Evolutionary conservation across 495 filamentous ascomycete genomes (phyloP).

Genomic region (Penicillium antarcticum): DNA sequence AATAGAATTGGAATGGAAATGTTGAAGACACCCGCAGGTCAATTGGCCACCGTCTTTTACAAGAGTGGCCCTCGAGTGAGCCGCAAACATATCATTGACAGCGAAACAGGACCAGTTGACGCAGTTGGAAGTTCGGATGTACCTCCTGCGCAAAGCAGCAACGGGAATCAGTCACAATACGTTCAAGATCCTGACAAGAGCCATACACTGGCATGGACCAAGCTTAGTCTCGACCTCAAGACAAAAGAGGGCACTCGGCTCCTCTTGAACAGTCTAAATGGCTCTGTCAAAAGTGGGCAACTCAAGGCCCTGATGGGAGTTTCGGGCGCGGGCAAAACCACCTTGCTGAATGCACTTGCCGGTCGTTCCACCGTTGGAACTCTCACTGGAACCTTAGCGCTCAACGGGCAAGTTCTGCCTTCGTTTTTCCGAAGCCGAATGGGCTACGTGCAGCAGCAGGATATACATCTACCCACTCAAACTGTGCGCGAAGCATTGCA

Average conservation of each 20-base stretch:
- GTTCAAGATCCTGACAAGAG: background rate
- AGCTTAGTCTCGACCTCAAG: too few relatives aligned
- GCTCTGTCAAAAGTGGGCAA: slow-evolving; percentile 22
- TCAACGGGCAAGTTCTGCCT: slow-evolving; percentile 27
- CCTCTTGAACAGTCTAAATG: too few relatives aligned
- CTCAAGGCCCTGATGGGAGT: slow-evolving; percentile 67
- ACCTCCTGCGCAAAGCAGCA: background rate
- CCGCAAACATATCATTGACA: too few relatives aligned
- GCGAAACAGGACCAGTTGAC: too few relatives aligned
- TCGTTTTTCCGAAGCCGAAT: slow-evolving; percentile 40
- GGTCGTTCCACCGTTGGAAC: slow-evolving; percentile 22
- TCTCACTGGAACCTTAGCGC: slow-evolving; percentile 24
- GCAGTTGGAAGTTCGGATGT: too few relatives aligned
- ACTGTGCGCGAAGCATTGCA: slow-evolving; percentile 47
- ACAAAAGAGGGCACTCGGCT: too few relatives aligned
- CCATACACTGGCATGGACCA: too few relatives aligned
- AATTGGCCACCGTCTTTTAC: background rate
- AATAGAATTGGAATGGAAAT: background rate
- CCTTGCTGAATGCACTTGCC: slow-evolving; percentile 48
- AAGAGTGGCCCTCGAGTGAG: too few relatives aligned
- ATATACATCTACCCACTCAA: slow-evolving; percentile 56
- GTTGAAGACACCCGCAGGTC: slow-evolving; percentile 12
- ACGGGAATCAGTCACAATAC: background rate
- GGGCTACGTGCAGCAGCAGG: slow-evolving; percentile 68
- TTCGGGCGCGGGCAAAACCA: slow-evolving; percentile 71